Evolutionary conservation across 78 protist genomes (phyloP), one percentile per base, ranked within the genome.

Genomic region (Speleostelium caveatum): DNA sequence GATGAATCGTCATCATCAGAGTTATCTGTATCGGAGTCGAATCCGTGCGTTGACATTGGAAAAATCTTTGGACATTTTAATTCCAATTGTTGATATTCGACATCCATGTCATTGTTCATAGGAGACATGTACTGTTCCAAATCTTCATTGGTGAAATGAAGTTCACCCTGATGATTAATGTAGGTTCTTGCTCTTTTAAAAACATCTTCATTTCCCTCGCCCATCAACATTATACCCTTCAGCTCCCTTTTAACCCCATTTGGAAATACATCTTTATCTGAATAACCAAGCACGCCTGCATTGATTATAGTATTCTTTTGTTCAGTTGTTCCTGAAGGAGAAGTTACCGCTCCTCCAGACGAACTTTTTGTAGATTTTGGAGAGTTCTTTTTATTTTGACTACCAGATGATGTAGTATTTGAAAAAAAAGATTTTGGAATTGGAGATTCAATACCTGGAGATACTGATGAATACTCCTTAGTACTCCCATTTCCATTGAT

Each of bases 161-260:
- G 65, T 59, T 80, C 90, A 42, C 90, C 90, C 0, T 36, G 19
- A 14, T 68, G 66, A 36, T 58, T 69, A 1, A 80, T 80, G 41
- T 69, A 80, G 19, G 90, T 80, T 41, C 90, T 58, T 19, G 90
- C 90, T 26, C 90, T 60, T n/a, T 24, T 35, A 17, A 80, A 56
- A 22, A 80, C 90, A 69, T 80, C 90, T 17, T 80, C 90, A 33
- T 80, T 30, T 33, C 90, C 90, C 14, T 80, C 90, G 22, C 90
- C 90, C 16, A 80, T 30, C 42, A 69, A 59, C 90, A 80, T 80
- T 3, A 80, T 59, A 24, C 90, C 90, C 33, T 79, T 80, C 7
- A 80, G 21, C 22, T 69, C 78, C 21, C 90, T 51, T 32, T 56
- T 67, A 3, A 80, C 78, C 17, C 90, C 90, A 42, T 59, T 38